These are phyloP conservation scores for Podila verticillata DNA, from an alignment of 192 early-diverging fungal species.

Conservation along the genomic window DNA sequence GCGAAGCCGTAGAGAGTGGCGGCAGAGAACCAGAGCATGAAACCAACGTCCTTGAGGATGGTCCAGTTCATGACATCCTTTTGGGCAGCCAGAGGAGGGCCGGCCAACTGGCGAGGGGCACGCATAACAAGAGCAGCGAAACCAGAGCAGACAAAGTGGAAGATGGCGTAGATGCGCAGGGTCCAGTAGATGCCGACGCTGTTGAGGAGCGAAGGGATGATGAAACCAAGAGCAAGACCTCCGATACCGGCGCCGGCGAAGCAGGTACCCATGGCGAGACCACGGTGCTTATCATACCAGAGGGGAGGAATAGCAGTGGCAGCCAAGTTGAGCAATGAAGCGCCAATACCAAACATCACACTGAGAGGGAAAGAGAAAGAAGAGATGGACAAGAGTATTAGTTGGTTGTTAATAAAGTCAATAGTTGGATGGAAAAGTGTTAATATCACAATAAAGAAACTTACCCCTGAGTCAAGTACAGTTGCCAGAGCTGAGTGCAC, in stretches of 20 bases:
- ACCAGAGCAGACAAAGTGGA: constrained; percentile 46
- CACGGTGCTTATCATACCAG: constrained; percentile 51
- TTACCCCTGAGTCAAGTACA: constrained; percentile 36
- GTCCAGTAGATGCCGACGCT: constrained; percentile 31
- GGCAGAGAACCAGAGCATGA: constrained; percentile 31
- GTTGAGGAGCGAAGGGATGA: constrained; percentile 36
- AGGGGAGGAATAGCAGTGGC: constrained; percentile 48
- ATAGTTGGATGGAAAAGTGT: no score
- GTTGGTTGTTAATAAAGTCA: no score
- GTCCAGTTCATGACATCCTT: constrained; percentile 31
- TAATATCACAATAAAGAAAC: no score
- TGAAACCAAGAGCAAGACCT: constrained; percentile 26
- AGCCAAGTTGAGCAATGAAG: constrained; percentile 49
- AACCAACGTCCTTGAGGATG: constrained; percentile 27
- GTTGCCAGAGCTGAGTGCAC: constrained; percentile 35
- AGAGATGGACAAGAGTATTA: no score
- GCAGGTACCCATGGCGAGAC: constrained; percentile 44
- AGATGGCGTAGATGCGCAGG: constrained; percentile 26
- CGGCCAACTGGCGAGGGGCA: constrained; percentile 33
- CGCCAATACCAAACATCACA: constrained; percentile 52
- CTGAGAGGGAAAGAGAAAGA: no score
- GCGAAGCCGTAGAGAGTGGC: constrained; percentile 28
- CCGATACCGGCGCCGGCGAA: constrained; percentile 52
- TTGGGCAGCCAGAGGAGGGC: constrained; percentile 9
- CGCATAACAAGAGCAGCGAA: constrained; percentile 45